phyloP scores from a whole-genome alignment of 805 yeast genomes.

The Ogataea pini region DNA sequence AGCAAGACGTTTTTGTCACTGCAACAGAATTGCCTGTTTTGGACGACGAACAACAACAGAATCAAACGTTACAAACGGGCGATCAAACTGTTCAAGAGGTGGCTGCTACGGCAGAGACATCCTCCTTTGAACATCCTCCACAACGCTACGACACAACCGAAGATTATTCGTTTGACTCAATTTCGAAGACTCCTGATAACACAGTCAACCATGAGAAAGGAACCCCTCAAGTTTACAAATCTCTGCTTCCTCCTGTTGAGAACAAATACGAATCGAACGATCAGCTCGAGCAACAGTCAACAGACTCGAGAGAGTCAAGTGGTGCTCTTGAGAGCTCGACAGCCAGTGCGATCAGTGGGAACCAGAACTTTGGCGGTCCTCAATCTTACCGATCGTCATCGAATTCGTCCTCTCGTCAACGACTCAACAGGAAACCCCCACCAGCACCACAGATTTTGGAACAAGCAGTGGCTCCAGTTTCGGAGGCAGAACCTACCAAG shows the following conservation, averaged over 20 bases:
- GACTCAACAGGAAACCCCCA: slow-evolving; percentile 23
- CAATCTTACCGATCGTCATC: slow-evolving; percentile 12
- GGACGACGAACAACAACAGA: background rate
- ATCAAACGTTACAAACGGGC: background rate
- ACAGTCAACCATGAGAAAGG: slow-evolving; percentile 7
- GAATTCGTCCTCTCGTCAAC: slow-evolving; percentile 10
- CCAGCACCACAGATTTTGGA: slow-evolving; percentile 5
- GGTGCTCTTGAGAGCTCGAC: background rate
- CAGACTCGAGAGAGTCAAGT: background rate
- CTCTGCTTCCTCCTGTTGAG: slow-evolving; percentile 9
- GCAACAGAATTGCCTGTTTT: slow-evolving; percentile 38
- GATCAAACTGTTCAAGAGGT: background rate
- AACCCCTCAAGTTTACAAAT: slow-evolving; percentile 2
- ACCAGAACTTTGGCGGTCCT: background rate
- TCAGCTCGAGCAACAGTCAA: background rate
- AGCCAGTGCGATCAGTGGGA: background rate
- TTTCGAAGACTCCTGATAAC: slow-evolving; percentile 24
- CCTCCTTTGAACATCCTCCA: slow-evolving; percentile 13
- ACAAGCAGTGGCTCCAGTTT: background rate
- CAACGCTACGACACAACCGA: slow-evolving; percentile 7
- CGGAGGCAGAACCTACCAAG: slow-evolving; percentile 11
- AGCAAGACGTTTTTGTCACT: slow-evolving; percentile 39
- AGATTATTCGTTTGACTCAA: slow-evolving; percentile 21
- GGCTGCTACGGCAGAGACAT: background rate
- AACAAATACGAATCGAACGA: background rate